phyloP scores from a whole-genome alignment of 768 basidiomycete genomes.

The Termitomyces sp. region DNA sequence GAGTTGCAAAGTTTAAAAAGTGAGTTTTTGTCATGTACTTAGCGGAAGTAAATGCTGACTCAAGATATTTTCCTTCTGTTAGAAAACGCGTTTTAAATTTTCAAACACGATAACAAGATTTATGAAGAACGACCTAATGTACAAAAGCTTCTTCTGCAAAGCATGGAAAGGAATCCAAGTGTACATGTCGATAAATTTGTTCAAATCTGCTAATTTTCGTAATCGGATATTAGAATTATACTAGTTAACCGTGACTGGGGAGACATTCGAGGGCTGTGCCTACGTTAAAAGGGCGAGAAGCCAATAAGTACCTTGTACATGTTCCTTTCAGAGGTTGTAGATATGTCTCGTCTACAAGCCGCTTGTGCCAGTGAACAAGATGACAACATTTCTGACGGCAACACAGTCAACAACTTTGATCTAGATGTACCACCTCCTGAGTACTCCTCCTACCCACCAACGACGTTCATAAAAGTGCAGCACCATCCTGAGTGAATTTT shows the following conservation, averaged over 20 bases:
- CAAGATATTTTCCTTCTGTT: neutral
- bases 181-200: too few species aligned
- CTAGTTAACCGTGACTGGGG: neutral
- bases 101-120: too few species aligned
- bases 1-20: neutral
- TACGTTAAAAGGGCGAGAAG: neutral
- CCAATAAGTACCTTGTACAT: neutral
- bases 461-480: too few species aligned
- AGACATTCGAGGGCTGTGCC: neutral
- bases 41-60: neutral
- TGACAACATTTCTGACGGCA: neutral
- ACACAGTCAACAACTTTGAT: neutral
- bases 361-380: neutral
- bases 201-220: too few species aligned
- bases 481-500: too few species aligned
- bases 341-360: neutral
- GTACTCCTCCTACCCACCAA: neutral
- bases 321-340: neutral
- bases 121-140: too few species aligned
- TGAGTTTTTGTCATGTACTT: neutral
- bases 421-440: neutral
- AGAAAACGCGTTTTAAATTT: too few species aligned
- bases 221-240: neutral
- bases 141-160: neutral
- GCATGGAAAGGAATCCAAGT: neutral